phyloP scores from a whole-genome alignment of 2,329 filamentous ascomycete genomes.

The Sporothrix mexicana region DNA sequence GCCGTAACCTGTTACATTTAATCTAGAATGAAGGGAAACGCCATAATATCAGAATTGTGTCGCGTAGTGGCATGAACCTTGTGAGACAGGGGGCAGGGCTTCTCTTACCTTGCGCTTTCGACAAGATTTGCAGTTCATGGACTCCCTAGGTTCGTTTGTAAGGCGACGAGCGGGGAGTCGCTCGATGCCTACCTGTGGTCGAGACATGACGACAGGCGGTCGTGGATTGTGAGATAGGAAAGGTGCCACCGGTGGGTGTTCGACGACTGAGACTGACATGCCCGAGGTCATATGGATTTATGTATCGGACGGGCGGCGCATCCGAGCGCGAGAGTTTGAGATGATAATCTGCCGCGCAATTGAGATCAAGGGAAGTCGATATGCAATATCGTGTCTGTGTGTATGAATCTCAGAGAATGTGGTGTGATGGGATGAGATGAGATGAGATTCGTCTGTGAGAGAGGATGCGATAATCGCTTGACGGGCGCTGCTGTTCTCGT shows the following conservation, averaged over 20 bases:
- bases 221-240: slow-evolving; percentile 48
- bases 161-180: slow-evolving; percentile 73
- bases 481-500: not conserved
- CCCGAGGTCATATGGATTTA: slow-evolving; percentile 36
- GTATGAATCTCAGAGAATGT: not conserved
- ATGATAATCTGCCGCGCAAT: not conserved
- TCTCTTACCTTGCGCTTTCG: slow-evolving; percentile 80
- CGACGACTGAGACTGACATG: slow-evolving; percentile 50
- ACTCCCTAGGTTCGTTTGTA: slow-evolving; percentile 79
- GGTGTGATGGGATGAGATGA: not conserved
- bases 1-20: slow-evolving; percentile 86
- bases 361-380: not conserved
- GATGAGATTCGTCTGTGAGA: not conserved
- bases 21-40: slow-evolving; percentile 61
- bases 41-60: not conserved
- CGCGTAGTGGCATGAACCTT: not conserved
- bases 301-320: slow-evolving; percentile 5
- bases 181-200: slow-evolving; percentile 81
- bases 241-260: slow-evolving; percentile 52
- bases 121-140: slow-evolving; percentile 96
- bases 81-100: no score
- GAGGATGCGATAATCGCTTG: not conserved
- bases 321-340: not conserved
- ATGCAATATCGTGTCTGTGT: not conserved
- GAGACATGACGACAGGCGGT: slow-evolving; percentile 63